These are phyloP conservation scores for Aspergillus costaricaensis DNA, from an alignment of 2,329 filamentous ascomycete species.

Conservation along the genomic window DNA sequence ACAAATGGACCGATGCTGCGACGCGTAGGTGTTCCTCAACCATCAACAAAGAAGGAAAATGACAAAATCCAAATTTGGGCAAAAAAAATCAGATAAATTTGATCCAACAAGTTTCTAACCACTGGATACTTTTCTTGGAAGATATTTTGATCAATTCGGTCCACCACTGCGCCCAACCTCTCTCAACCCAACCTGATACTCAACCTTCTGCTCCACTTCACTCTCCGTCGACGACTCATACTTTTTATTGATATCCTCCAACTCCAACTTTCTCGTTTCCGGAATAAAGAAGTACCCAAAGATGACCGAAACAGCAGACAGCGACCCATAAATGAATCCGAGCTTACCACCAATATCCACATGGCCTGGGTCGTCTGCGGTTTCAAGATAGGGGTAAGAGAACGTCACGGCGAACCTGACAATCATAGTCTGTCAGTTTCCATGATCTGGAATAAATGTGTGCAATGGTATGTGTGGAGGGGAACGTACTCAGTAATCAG, in stretches of 20 bases:
- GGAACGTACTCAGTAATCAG: background rate
- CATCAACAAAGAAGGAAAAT: too few relatives aligned
- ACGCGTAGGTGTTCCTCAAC: too few relatives aligned
- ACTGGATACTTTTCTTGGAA: too few relatives aligned
- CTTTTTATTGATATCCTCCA: background rate
- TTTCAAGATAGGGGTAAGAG: constrained; percentile 1
- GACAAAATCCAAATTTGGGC: too few relatives aligned
- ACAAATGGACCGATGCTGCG: too few relatives aligned
- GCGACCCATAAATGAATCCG: background rate
- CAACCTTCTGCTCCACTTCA: background rate
- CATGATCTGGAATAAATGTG: background rate
- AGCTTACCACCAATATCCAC: constrained; percentile 2
- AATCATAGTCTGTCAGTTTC: background rate
- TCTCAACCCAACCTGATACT: background rate
- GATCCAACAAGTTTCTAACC: too few relatives aligned
- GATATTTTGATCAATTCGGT: too few relatives aligned
- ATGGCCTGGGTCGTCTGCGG: background rate
- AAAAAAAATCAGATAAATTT: too few relatives aligned
- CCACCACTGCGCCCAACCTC: background rate
- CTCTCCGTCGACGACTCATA: background rate
- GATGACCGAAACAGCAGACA: background rate
- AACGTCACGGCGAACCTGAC: constrained; percentile 1
- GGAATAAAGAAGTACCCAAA: constrained; percentile 2
- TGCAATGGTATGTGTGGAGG: background rate
- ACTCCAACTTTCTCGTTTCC: background rate